Percentiles rank a stretch among this genome's conserved stretches.
phyloP scores from a whole-genome alignment of 73 alveolate genomes.

The Vitrella brassicaformis region DNA sequence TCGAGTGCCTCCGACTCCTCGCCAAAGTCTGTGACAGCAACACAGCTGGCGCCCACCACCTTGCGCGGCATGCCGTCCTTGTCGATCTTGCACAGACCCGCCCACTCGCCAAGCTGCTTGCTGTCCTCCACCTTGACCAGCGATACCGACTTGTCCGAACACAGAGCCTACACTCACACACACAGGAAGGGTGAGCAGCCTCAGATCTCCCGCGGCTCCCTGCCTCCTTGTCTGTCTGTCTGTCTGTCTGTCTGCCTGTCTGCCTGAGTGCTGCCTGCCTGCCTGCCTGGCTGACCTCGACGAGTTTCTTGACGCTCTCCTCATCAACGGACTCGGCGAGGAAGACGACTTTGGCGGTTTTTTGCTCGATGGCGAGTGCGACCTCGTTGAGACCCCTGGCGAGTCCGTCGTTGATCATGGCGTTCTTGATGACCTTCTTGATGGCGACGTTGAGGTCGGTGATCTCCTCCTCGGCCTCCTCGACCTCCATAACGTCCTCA shows the following conservation, averaged over 20 bases:
- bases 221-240: neutral
- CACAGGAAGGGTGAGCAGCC: neutral
- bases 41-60: constrained; percentile 65
- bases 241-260: neutral
- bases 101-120: constrained; percentile 67
- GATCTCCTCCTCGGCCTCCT: neutral
- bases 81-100: constrained; percentile 71
- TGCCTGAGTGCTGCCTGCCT: neutral
- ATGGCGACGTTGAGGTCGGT: neutral
- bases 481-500: neutral
- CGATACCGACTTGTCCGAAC: constrained; percentile 47
- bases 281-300: neutral
- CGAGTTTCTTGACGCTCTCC: neutral
- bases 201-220: neutral
- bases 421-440: constrained; percentile 30
- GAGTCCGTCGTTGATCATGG: constrained; percentile 46
- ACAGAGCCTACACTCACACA: constrained; percentile 30
- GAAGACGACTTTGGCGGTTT: neutral
- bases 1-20: constrained; percentile 60
- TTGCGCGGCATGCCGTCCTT: constrained; percentile 55
- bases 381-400: constrained; percentile 69
- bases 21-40: constrained; percentile 70
- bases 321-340: neutral
- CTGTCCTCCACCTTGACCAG: constrained; percentile 50
- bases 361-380: neutral